Evolutionary conservation across 192 early-diverging fungal genomes (phyloP), one percentile per base, ranked within the genome.

Genomic region (Backusella parvicylindrica): DNA sequence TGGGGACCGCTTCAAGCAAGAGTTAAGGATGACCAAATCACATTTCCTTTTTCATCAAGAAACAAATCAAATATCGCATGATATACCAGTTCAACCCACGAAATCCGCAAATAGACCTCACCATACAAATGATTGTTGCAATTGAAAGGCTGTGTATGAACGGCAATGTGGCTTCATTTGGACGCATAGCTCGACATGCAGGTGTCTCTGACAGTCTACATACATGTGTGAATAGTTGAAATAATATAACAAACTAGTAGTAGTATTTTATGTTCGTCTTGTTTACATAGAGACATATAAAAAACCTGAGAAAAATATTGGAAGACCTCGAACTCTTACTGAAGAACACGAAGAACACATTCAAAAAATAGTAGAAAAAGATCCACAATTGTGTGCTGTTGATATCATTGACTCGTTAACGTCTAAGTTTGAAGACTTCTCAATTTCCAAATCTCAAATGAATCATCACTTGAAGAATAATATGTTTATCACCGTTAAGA

Each of bases 181-280:
- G 56, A 60, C 56, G 56, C 28, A 26, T 60, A 60, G 56, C 56
- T 60, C 56, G 23, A 60, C 28, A 60, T 60, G 56, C 23, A 60
- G 56, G 56, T 60, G 56, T 60, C 56, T 30, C 56, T 60, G 56
- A 60, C 56, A 60, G 56, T 60, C 56, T 60, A 60, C 56, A 60
- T 60, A 60, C 56, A 30, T 60, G 56, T 60, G 56, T 2, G 23
- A 60, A 60, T 60, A 60, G 28, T 28, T 60, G 18, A 60, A 60
- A 60, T 60, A 60, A 60, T 60, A 60, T 60, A 60, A 60, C 56
- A 60, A 60, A 60, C 56, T 60, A 60, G 56, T 60, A 60, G 56
- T 60, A 60, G 56, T 60, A 60, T 60, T 60, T 60, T 60, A 60
- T 26, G 56, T 60, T 60, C 56, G 56, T 28, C 56, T 60, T 50